Percentiles rank a stretch among this genome's conserved stretches.
These are phyloP conservation scores for Auriscalpium orientale DNA, from an alignment of 768 basidiomycete species.

Conservation along the genomic window DNA sequence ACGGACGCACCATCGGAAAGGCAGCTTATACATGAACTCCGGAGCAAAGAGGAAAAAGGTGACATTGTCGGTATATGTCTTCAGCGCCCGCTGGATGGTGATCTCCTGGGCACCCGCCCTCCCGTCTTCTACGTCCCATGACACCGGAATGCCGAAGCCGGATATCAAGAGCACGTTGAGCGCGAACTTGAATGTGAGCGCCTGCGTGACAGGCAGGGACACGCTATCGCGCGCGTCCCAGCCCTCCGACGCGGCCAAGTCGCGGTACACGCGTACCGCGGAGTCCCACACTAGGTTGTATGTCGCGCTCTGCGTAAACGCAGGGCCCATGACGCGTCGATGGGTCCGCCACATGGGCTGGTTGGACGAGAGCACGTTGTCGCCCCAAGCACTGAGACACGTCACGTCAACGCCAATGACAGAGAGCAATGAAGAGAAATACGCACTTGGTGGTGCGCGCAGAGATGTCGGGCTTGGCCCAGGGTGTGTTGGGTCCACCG, in stretches of 20 bases:
- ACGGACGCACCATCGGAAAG: neutral
- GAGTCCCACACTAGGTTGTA: neutral
- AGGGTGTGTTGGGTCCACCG: neutral
- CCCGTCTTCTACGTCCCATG: neutral
- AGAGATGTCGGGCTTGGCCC: neutral
- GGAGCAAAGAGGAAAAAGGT: neutral
- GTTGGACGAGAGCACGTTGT: neutral
- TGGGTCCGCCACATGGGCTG: neutral
- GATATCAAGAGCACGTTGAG: neutral
- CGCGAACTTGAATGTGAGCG: neutral
- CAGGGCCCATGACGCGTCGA: neutral
- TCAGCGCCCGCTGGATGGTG: conserved; percentile 1
- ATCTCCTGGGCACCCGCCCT: neutral
- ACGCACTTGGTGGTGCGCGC: neutral
- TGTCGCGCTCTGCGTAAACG: neutral
- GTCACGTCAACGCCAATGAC: neutral
- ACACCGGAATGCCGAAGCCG: neutral
- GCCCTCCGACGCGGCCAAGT: neutral
- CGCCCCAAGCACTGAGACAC: neutral
- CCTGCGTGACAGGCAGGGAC: neutral
- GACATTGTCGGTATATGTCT: neutral
- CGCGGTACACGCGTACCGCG: neutral
- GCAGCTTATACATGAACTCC: neutral
- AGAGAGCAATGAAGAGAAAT: neutral
- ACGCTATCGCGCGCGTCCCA: neutral